Base-by-base conservation (phyloP, 148 eudicot genomes). In the Salicornia ramosissima region DNA sequence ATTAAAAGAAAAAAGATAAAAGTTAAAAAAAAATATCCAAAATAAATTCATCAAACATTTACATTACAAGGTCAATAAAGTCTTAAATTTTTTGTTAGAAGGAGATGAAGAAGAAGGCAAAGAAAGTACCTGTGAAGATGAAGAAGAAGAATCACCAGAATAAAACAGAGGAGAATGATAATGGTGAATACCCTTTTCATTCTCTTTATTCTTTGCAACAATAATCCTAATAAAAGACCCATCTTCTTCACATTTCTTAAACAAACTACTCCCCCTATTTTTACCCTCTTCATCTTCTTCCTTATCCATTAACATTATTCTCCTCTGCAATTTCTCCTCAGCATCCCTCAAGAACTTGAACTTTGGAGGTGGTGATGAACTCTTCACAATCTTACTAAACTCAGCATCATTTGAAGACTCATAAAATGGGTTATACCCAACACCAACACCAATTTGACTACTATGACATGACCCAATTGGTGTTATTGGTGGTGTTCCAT, bases 301-400 rank as follows among this genome's bases (percentile, higher is more conserved):
- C n/a, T n/a, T n/a, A n/a, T n/a, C n/a, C 29, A 67, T 39, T 63
- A 75, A 49, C 68, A 64, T 65, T 10, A 16, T 80, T 68, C 72
- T 85, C 65, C 71, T 82, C 7, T 80, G 69, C 16, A 86, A 69
- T 66, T 90, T 90, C 57, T 84, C 89, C 67, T 90, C 96, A 28
- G 96, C 93, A 82, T 86, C 90, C 68, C 85, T 86, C 65, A 90
- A 69, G 71, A 90, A 86, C 81, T 88, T 81, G 61, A 88, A 88
- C 76, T 68, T 84, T 28, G 93, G 87, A 33, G 96, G 93, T 0
- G 90, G 96, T 10, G 96, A 90, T 51, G 83, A n/a, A n/a, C n/a
- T 57, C 76, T 71, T 81, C 2, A 71, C 28, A 21, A 86, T 71
- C 73, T 58, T 81, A 61, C 69, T 87, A 53, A 90, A 86, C 75